phyloP scores from a whole-genome alignment of 2,329 filamentous ascomycete genomes.

The Nigrospora sphaerica region DNA sequence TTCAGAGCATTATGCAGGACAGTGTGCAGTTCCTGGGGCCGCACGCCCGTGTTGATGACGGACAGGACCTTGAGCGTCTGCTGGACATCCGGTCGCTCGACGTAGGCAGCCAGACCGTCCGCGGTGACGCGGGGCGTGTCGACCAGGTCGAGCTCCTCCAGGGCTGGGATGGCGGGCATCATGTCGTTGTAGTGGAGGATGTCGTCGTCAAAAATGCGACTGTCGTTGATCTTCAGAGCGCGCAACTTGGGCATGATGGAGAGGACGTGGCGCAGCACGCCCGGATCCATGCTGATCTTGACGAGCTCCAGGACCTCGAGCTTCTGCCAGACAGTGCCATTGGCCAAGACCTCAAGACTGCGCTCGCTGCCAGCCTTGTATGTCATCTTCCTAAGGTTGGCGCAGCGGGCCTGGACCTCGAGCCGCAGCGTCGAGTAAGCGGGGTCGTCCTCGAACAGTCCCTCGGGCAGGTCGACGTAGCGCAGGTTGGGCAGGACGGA shows the following conservation, averaged over 20 bases:
- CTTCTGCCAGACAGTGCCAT: slow-evolving; percentile 58
- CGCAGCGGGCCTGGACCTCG: slow-evolving; percentile 77
- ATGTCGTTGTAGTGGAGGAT: slow-evolving; percentile 62
- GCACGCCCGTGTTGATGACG: slow-evolving; percentile 65
- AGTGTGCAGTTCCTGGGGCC: slow-evolving; percentile 51
- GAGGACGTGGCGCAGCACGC: slow-evolving; percentile 64
- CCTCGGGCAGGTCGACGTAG: slow-evolving; percentile 87
- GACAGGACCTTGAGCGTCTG: slow-evolving; percentile 60
- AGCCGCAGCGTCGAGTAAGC: slow-evolving; percentile 69
- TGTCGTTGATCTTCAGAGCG: slow-evolving; percentile 67
- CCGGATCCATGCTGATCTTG: slow-evolving; percentile 61
- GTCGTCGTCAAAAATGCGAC: slow-evolving; percentile 66
- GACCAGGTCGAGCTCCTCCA: slow-evolving; percentile 67
- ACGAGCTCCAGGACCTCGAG: slow-evolving; percentile 69
- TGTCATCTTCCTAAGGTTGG: slow-evolving; percentile 81
- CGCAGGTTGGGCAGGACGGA: slow-evolving; percentile 77
- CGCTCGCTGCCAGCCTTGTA: slow-evolving; percentile 74
- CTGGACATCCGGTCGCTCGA: slow-evolving; percentile 53
- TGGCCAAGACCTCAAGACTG: slow-evolving; percentile 63
- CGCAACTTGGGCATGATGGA: slow-evolving; percentile 59
- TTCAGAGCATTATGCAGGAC: slow-evolving; percentile 51
- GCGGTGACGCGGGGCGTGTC: slow-evolving; percentile 66
- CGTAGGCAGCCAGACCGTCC: slow-evolving; percentile 61
- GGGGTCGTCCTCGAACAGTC: slow-evolving; percentile 75
- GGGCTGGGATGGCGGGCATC: slow-evolving; percentile 64